Evolutionary conservation across 1,139 yeast species (phyloP).

Genomic region (Chernovozyma sophiae-reginae): DNA sequence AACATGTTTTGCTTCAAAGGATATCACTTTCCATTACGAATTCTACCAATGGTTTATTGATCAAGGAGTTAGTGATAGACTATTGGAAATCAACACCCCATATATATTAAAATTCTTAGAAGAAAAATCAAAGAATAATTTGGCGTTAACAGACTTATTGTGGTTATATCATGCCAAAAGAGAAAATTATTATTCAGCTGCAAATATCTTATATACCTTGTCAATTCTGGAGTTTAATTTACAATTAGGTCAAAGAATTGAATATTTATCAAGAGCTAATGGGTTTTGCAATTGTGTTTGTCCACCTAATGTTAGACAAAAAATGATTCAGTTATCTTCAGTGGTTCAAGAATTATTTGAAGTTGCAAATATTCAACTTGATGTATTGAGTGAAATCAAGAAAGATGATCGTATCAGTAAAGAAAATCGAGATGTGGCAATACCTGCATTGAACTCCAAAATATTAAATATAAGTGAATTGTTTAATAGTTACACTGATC

Average conservation of each 20-base stretch:
- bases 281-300: conserved; percentile 88
- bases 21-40: conserved; percentile 82
- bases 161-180: conserved; percentile 90
- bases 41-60: conserved; percentile 89
- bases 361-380: conserved; percentile 87
- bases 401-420: conserved; percentile 55
- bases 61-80: conserved; percentile 71
- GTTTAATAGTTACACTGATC: conserved; percentile 83
- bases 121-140: conserved; percentile 62
- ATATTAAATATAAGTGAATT: conserved; percentile 72
- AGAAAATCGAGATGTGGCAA: conserved; percentile 44
- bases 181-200: conserved; percentile 77
- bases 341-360: conserved; percentile 78
- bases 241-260: conserved; percentile 70
- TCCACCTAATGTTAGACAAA: conserved; percentile 73
- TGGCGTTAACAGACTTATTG: conserved; percentile 73
- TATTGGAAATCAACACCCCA: conserved; percentile 78
- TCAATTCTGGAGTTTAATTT: conserved; percentile 74
- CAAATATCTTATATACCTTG: conserved; percentile 69
- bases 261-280: conserved; percentile 84
- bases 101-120: conserved; percentile 74
- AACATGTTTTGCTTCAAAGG: conserved; percentile 69
- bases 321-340: conserved; percentile 66
- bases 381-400: conserved; percentile 56
- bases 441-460: conserved; percentile 55